phyloP scores from a whole-genome alignment of 306 rosid genomes.

The Quercus bicolor region DNA sequence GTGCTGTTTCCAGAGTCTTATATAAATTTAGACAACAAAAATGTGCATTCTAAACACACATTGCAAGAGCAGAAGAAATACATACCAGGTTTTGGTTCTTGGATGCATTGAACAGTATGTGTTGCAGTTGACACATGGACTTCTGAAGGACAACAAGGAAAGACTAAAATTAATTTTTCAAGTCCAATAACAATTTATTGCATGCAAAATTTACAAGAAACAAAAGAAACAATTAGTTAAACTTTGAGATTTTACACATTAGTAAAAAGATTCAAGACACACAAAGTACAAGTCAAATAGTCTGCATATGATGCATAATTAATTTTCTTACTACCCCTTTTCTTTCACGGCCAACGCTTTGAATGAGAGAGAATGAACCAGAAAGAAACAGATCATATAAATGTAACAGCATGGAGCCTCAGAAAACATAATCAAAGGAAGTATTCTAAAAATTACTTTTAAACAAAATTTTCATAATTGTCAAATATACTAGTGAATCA shows the following conservation, averaged over 20 bases:
- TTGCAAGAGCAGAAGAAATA: neutral
- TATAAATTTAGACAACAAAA: neutral
- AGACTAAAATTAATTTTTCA: neutral
- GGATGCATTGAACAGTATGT: neutral
- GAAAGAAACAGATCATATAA: neutral
- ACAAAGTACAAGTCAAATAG: neutral
- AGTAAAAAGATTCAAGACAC: neutral
- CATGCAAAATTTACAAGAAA: neutral
- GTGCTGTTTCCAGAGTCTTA: neutral
- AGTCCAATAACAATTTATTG: neutral
- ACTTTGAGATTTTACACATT: neutral
- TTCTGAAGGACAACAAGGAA: conserved; percentile 4
- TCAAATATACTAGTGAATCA: conserved; percentile 17
- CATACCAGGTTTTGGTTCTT: conserved; percentile 15
- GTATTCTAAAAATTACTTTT: neutral
- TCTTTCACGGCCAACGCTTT: neutral
- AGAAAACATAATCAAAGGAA: neutral
- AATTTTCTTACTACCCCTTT: no score
- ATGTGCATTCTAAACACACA: neutral
- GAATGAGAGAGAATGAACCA: neutral
- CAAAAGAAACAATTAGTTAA: neutral
- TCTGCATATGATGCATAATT: neutral
- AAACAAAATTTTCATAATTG: neutral
- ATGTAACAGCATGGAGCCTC: neutral
- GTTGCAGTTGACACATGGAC: conserved; percentile 8